These are phyloP conservation scores for Zhuliangozyma blackwelliae DNA, from an alignment of 1,139 yeast species.

Conservation along the genomic window DNA sequence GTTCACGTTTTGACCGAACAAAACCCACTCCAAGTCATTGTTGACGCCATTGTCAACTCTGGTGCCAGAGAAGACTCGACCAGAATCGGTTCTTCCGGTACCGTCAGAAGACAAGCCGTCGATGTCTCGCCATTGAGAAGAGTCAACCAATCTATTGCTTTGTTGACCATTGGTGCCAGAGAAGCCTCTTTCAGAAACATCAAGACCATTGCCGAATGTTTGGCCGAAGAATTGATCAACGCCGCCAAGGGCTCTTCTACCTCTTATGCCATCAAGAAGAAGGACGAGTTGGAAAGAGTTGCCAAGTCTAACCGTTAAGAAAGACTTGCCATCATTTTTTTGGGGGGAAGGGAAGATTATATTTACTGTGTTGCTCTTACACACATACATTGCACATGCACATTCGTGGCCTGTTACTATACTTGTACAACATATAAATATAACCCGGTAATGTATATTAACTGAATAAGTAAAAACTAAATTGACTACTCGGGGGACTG, in stretches of 20 bases:
- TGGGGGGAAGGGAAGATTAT: slow-evolving; percentile 1
- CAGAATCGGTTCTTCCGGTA: slow-evolving; percentile 99
- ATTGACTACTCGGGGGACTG: no score
- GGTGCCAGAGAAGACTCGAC: slow-evolving; percentile 99
- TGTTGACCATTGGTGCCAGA: slow-evolving; percentile 99
- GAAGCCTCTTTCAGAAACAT: slow-evolving; percentile 99
- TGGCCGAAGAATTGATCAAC: slow-evolving; percentile 99
- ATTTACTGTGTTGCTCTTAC: slow-evolving; percentile 3
- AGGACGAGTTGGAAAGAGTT: slow-evolving; percentile 99
- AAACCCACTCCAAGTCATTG: slow-evolving; percentile 99
- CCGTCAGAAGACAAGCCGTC: slow-evolving; percentile 99
- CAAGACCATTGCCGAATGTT: slow-evolving; percentile 99
- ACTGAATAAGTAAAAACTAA: no score
- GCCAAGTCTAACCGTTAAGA: slow-evolving; percentile 99
- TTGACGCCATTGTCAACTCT: slow-evolving; percentile 99
- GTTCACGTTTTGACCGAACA: slow-evolving; percentile 96
- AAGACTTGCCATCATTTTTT: no score
- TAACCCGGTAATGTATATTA: no score
- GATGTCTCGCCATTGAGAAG: slow-evolving; percentile 99
- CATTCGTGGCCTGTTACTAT: no score
- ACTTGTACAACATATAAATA: no score
- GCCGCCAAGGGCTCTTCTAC: slow-evolving; percentile 99
- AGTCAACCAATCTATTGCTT: slow-evolving; percentile 98
- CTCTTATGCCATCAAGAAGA: slow-evolving; percentile 99
- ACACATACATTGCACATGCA: no score